These are phyloP conservation scores for Coniochaeta sp. DNA, from an alignment of 2,329 filamentous ascomycete genomes.

Conservation along the genomic window DNA sequence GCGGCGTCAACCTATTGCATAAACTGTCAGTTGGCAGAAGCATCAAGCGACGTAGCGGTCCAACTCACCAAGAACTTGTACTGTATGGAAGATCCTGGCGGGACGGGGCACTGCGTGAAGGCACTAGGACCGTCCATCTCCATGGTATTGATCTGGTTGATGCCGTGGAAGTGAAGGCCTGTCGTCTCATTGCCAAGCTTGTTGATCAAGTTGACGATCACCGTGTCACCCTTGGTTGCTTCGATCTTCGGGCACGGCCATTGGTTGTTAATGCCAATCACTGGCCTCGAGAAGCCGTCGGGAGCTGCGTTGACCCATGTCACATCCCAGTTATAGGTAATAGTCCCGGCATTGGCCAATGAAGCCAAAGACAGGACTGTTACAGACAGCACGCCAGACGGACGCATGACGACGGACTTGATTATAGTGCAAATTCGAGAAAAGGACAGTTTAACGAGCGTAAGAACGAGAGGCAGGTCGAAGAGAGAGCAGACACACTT, in stretches of 20 bases:
- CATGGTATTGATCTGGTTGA: slow-evolving; percentile 44
- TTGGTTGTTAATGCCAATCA: slow-evolving; percentile 50
- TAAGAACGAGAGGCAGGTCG: neutral
- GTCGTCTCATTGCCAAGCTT: slow-evolving; percentile 45
- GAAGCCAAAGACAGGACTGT: slow-evolving; percentile 14
- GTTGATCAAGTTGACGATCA: slow-evolving; percentile 43
- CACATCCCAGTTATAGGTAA: slow-evolving; percentile 30
- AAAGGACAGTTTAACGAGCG: neutral
- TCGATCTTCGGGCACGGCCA: slow-evolving; percentile 54
- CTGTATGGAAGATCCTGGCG: slow-evolving; percentile 42
- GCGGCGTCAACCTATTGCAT: slow-evolving; percentile 28
- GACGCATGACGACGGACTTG: slow-evolving; percentile 7
- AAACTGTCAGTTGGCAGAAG: neutral
- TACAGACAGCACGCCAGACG: slow-evolving; percentile 7
- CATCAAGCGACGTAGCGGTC: neutral
- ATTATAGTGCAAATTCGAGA: neutral
- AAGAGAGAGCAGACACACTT: neutral
- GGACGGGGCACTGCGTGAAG: slow-evolving; percentile 47
- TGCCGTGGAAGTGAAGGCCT: slow-evolving; percentile 51
- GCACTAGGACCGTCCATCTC: slow-evolving; percentile 53
- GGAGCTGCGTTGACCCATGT: slow-evolving; percentile 32
- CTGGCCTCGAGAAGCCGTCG: slow-evolving; percentile 27
- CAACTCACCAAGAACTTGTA: slow-evolving; percentile 42
- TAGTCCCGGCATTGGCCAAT: slow-evolving; percentile 20
- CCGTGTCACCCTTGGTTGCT: slow-evolving; percentile 41